Evolutionary conservation across 352 stramenopile genomes (phyloP).

Genomic region (Globisporangium perplexum): DNA sequence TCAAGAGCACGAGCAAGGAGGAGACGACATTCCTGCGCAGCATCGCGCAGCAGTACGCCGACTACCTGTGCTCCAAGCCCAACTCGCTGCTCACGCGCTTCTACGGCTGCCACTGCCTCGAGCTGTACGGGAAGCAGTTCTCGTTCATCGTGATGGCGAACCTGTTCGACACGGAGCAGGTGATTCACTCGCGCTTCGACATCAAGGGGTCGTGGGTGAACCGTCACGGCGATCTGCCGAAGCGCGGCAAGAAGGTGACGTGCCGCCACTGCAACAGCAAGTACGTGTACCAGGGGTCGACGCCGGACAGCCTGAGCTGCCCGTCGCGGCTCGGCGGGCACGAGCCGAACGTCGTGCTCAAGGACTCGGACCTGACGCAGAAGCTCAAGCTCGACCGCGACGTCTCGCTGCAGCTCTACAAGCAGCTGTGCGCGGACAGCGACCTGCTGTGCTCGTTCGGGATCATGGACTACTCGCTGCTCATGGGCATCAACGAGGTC

Average conservation of each 20-base stretch:
- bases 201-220: conserved; percentile 92
- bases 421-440: conserved; percentile 74
- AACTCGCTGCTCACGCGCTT: conserved; percentile 86
- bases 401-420: conserved; percentile 63
- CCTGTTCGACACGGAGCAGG: conserved; percentile 84
- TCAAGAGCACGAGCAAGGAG: conserved; percentile 88
- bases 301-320: conserved; percentile 66
- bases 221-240: conserved; percentile 69
- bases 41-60: conserved; percentile 84
- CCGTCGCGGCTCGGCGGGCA: conserved; percentile 69
- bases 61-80: conserved; percentile 83
- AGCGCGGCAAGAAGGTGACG: conserved; percentile 84
- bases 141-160: conserved; percentile 93
- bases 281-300: conserved; percentile 68
- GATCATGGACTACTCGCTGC: conserved; percentile 91
- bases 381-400: conserved; percentile 83
- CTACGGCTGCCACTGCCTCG: conserved; percentile 87
- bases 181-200: conserved; percentile 87
- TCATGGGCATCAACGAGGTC: conserved; percentile 88
- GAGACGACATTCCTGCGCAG: conserved; percentile 83
- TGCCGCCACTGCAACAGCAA: conserved; percentile 88
- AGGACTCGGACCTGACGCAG: conserved; percentile 85
- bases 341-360: conserved; percentile 86
- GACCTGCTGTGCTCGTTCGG: conserved; percentile 83
- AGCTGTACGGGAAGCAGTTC: conserved; percentile 89